phyloP scores from a whole-genome alignment of 2,329 filamentous ascomycete genomes.

The Cercospora sojina region DNA sequence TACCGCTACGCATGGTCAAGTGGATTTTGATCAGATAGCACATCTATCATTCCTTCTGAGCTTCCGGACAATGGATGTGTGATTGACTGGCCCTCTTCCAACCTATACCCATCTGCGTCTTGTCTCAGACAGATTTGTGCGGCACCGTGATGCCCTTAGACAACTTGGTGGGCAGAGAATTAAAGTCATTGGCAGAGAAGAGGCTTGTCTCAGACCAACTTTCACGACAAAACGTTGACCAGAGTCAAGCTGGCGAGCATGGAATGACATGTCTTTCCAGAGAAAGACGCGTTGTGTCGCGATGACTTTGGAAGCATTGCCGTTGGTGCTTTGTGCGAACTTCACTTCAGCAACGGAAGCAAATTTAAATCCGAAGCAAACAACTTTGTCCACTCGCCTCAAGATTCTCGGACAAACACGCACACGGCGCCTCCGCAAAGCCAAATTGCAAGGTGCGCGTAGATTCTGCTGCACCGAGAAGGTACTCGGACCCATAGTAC shows the following conservation, averaged over 20 bases:
- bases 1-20: slow-evolving; percentile 30
- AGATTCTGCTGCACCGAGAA: background rate
- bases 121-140: background rate
- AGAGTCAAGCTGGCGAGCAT: background rate
- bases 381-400: background rate
- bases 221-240: background rate
- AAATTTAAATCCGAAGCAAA: background rate
- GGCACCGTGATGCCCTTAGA: background rate
- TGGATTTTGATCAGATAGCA: slow-evolving; percentile 25
- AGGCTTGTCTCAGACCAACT: background rate
- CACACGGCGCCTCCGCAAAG: background rate
- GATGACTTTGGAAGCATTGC: background rate
- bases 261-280: background rate
- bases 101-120: background rate
- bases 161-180: background rate
- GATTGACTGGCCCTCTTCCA: background rate
- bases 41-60: background rate
- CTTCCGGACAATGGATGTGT: background rate
- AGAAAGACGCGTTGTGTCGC: background rate
- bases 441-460: background rate
- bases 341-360: background rate
- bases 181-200: background rate
- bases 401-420: background rate
- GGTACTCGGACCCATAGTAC: background rate
- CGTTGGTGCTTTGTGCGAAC: background rate